These are phyloP conservation scores for Vitis vinifera DNA, from an alignment of 164 flowering plant species.

Conservation along the genomic window ASM3070453v1 NC_081820.1:16165001-16165500, in stretches of 20 bases:
- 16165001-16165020: conserved; percentile 93
- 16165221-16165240: conserved; percentile 21
- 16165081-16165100: conserved; percentile 83
- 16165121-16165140: conserved; percentile 88
- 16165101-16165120: conserved; percentile 90
- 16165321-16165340: too few species aligned
- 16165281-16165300: too few species aligned
- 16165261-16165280: neutral
- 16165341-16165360: too few species aligned
- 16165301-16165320: too few species aligned
- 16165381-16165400: too few species aligned
- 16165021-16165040: conserved; percentile 96
- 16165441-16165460: too few species aligned
- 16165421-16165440: too few species aligned
- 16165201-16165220: conserved; percentile 56
- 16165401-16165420: too few species aligned
- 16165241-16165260: too few species aligned
- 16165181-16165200: conserved; percentile 33
- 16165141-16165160: conserved; percentile 78
- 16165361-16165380: too few species aligned
- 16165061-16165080: conserved; percentile 90
- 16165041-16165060: conserved; percentile 85
- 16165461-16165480: too few species aligned
- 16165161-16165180: conserved; percentile 40
- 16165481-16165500: too few species aligned